Evolutionary conservation across 805 yeast genomes (phyloP).

Genomic region (Hanseniaspora lachancei): DNA sequence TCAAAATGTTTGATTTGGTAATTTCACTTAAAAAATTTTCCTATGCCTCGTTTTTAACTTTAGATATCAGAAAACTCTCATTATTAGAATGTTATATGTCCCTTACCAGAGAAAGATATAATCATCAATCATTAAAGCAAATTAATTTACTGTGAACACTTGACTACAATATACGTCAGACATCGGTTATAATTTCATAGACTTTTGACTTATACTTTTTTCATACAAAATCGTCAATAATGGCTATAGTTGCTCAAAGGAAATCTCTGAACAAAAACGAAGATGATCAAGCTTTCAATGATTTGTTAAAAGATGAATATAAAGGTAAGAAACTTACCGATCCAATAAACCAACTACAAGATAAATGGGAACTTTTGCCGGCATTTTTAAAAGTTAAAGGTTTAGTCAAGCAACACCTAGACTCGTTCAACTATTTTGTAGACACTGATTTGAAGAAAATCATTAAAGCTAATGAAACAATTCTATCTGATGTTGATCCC

Average conservation of each 20-base stretch:
- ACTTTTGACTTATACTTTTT: neutral
- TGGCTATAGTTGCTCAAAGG: slow-evolving; percentile 3
- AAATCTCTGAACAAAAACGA: slow-evolving; percentile 10
- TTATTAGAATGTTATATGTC: no score
- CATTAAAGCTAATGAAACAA: slow-evolving; percentile 76
- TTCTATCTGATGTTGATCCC: slow-evolving; percentile 91
- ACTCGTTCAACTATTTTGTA: slow-evolving; percentile 93
- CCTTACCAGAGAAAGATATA: no score
- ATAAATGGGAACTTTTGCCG: slow-evolving; percentile 92
- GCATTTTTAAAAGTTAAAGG: slow-evolving; percentile 95
- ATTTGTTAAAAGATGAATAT: slow-evolving; percentile 64
- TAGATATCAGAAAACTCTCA: no score
- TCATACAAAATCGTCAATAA: neutral
- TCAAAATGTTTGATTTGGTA: no score
- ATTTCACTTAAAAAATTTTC: no score
- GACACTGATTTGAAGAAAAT: slow-evolving; percentile 88
- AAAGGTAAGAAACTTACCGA: slow-evolving; percentile 81
- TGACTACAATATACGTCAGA: no score
- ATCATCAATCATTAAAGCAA: no score
- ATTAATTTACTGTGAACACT: no score
- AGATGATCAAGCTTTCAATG: slow-evolving; percentile 53
- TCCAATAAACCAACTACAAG: slow-evolving; percentile 80
- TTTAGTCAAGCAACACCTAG: slow-evolving; percentile 90
- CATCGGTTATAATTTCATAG: no score
- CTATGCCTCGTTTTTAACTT: no score